Percentiles rank a stretch among this genome's conserved stretches.
phyloP scores from a whole-genome alignment of 495 filamentous ascomycete species.

The Trichoderma asperelloides region DNA sequence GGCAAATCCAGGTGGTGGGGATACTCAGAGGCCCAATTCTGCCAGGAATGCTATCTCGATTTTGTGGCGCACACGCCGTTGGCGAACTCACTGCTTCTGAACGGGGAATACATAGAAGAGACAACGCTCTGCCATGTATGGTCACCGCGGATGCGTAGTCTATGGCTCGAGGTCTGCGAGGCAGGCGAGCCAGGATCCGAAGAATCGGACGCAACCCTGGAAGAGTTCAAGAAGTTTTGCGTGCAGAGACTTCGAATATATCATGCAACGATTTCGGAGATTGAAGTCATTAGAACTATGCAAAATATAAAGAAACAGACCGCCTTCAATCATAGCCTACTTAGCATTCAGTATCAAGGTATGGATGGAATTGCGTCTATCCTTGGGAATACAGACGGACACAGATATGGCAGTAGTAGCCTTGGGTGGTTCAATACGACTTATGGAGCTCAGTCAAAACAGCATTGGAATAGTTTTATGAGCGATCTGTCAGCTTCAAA shows the following conservation, averaged over 20 bases:
- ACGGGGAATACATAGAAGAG: not conserved
- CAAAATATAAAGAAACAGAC: constrained; percentile 13
- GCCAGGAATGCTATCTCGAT: constrained; percentile 15
- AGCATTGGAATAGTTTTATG: not conserved
- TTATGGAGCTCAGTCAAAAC: not conserved
- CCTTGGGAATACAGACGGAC: not conserved
- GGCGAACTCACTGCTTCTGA: not conserved
- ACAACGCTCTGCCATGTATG: constrained; percentile 14
- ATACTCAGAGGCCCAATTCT: constrained; percentile 13
- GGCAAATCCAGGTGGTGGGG: constrained; percentile 14
- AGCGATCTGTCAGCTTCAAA: not conserved
- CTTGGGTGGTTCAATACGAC: constrained; percentile 10
- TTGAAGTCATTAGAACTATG: constrained; percentile 12
- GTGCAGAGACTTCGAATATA: constrained; percentile 11
- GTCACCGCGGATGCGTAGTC: constrained; percentile 17
- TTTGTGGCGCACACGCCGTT: constrained; percentile 13
- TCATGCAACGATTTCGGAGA: constrained; percentile 10
- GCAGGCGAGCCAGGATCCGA: constrained; percentile 8
- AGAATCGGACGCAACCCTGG: constrained; percentile 6
- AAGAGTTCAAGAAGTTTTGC: constrained; percentile 9
- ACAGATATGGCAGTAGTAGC: constrained; percentile 9
- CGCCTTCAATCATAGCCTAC: not conserved
- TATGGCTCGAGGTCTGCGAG: constrained; percentile 16
- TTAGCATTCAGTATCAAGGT: constrained; percentile 6
- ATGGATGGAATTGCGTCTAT: constrained; percentile 7